Conservation (phyloP, 371 early-diverging fungal species). For the Lichtheimia corymbifera region DNA sequence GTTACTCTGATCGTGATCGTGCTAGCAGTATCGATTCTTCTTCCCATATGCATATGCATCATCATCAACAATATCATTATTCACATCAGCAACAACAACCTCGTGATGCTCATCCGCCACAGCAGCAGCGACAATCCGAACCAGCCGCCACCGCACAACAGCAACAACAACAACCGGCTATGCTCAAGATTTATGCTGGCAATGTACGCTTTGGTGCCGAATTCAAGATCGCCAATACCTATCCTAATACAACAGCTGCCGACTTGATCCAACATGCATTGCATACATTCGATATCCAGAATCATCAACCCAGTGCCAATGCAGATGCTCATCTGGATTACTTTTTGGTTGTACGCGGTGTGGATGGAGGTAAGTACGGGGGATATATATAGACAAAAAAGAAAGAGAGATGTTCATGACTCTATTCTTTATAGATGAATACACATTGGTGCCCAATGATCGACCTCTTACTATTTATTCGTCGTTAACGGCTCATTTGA, state of each 20-base stretch:
- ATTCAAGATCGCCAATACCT: slow-evolving; percentile 43
- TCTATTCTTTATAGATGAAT: slow-evolving; percentile 45
- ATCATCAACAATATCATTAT: slow-evolving; percentile 10
- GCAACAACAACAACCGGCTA: slow-evolving; percentile 12
- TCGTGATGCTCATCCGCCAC: slow-evolving; percentile 12
- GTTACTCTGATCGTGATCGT: slow-evolving; percentile 30
- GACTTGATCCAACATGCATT: slow-evolving; percentile 56
- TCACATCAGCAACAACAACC: slow-evolving; percentile 15
- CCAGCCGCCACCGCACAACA: background rate
- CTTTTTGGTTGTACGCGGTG: slow-evolving; percentile 46
- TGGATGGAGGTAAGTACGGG: slow-evolving; percentile 47
- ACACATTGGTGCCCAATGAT: slow-evolving; percentile 47
- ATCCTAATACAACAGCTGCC: slow-evolving; percentile 47
- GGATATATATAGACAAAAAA: background rate
- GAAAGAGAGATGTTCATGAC: no score
- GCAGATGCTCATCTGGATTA: slow-evolving; percentile 40
- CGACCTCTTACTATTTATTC: slow-evolving; percentile 56
- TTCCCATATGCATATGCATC: slow-evolving; percentile 8
- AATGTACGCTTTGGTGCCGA: slow-evolving; percentile 51
- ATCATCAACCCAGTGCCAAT: slow-evolving; percentile 14
- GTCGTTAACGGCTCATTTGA: slow-evolving; percentile 50
- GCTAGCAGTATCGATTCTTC: slow-evolving; percentile 31
- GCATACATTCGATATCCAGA: slow-evolving; percentile 35
- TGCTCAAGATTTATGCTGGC: slow-evolving; percentile 49
- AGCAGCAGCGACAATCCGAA: slow-evolving; percentile 1